phyloP scores from a whole-genome alignment of 2,329 filamentous ascomycete species.

The Fusarium sp. region DNA sequence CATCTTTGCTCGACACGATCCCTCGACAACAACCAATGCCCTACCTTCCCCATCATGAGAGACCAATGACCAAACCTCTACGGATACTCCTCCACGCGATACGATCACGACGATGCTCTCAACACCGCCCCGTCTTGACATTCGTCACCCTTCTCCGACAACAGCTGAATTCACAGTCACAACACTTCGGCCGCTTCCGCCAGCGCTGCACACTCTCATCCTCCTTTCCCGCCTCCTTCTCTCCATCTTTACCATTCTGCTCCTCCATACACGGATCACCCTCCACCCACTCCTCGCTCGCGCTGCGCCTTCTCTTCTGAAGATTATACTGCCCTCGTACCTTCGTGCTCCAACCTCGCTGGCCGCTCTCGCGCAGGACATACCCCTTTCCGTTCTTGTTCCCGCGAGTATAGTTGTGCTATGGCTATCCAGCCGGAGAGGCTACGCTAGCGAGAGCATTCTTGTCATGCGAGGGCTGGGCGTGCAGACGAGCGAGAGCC shows the following conservation, averaged over 20 bases:
- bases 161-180: conserved; percentile 95
- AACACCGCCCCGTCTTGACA: conserved; percentile 69
- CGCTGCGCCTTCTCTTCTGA: conserved; percentile 25
- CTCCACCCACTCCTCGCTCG: conserved; percentile 50
- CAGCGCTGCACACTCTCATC: conserved; percentile 59
- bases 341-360: conserved; percentile 53
- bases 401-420: conserved; percentile 55
- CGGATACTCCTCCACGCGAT: not conserved
- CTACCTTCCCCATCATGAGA: conserved; percentile 11
- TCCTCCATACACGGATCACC: conserved; percentile 65
- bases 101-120: conserved; percentile 67
- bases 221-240: conserved; percentile 61
- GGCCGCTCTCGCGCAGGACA: conserved; percentile 51
- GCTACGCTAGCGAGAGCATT: conserved; percentile 80
- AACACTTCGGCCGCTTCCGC: conserved; percentile 72
- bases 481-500: conserved; percentile 83
- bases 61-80: conserved; percentile 1
- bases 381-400: conserved; percentile 58
- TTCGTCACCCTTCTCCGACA: conserved; percentile 81
- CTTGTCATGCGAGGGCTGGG: conserved; percentile 90
- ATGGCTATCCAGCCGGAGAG: conserved; percentile 61
- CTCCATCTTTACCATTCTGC: conserved; percentile 59
- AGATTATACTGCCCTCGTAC: conserved; percentile 31
- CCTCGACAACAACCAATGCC: not conserved
- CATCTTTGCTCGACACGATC: not conserved